Percentiles rank a stretch among this genome's conserved stretches.
Evolutionary conservation across 345 rosid genomes (phyloP).

Genomic region (Nephelium lappaceum): DNA sequence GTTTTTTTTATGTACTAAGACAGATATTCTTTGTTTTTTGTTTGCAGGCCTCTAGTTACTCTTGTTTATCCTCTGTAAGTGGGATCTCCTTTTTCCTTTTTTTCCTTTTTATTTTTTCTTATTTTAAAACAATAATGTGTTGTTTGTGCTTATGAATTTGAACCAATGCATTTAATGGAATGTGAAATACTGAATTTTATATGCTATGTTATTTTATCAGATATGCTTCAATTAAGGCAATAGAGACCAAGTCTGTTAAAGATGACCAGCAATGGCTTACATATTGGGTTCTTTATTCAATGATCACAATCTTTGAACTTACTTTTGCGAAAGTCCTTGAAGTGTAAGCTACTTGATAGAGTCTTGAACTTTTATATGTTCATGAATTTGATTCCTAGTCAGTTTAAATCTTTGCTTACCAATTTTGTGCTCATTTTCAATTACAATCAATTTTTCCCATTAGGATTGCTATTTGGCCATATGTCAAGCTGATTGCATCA

Average conservation of each 20-base stretch:
- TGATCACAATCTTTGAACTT: slow-evolving; percentile 76
- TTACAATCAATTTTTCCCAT: slow-evolving; percentile 2
- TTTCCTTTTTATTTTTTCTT: too few relatives aligned
- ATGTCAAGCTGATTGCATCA: slow-evolving; percentile 61
- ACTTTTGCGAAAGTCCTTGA: slow-evolving; percentile 63
- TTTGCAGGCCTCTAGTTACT: slow-evolving; percentile 71
- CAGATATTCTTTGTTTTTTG: slow-evolving; percentile 1
- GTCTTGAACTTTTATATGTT: not conserved
- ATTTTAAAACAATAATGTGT: not conserved
- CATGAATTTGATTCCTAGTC: not conserved
- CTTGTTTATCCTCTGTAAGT: slow-evolving; percentile 87
- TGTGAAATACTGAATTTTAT: not conserved
- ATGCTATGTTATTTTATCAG: slow-evolving; percentile 31
- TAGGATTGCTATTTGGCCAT: slow-evolving; percentile 88
- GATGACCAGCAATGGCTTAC: slow-evolving; percentile 88
- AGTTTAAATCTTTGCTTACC: not conserved
- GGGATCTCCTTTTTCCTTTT: too few relatives aligned
- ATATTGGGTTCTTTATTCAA: slow-evolving; percentile 85
- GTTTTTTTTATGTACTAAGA: not conserved
- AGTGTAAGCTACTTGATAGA: slow-evolving; percentile 36
- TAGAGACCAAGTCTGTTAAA: slow-evolving; percentile 60
- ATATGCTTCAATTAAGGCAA: slow-evolving; percentile 74
- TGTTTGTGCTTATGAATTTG: not conserved
- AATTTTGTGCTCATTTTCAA: too few relatives aligned
- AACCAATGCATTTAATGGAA: not conserved